Evolutionary conservation across 495 filamentous ascomycete species (phyloP).

Genomic region (Gamarada debralockiae): DNA sequence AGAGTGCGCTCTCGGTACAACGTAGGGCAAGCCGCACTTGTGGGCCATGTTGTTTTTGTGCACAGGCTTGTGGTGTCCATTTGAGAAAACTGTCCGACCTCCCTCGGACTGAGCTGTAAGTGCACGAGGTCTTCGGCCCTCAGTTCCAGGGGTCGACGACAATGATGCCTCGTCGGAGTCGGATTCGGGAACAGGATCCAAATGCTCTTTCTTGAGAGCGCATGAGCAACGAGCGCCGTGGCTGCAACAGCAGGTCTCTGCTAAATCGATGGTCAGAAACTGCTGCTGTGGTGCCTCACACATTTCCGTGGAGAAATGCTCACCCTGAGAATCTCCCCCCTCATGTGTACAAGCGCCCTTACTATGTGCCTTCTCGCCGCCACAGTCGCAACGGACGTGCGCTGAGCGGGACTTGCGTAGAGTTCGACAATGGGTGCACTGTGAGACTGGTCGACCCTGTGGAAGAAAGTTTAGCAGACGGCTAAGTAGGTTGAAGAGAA

Average conservation of each 20-base stretch:
- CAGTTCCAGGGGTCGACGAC: slow-evolving; percentile 43
- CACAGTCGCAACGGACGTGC: slow-evolving; percentile 96
- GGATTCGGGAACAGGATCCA: slow-evolving; percentile 71
- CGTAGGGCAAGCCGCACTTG: slow-evolving; percentile 77
- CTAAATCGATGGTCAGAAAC: slow-evolving; percentile 45
- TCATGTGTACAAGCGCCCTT: slow-evolving; percentile 61
- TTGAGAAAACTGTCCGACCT: slow-evolving; percentile 78
- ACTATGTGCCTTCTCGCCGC: slow-evolving; percentile 77
- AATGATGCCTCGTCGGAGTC: slow-evolving; percentile 46
- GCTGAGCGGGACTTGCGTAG: slow-evolving; percentile 96
- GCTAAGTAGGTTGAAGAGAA: slow-evolving; percentile 4
- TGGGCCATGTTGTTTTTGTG: slow-evolving; percentile 86
- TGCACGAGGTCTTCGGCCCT: slow-evolving; percentile 61
- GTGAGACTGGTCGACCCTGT: slow-evolving; percentile 86
- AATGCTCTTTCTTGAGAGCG: slow-evolving; percentile 83
- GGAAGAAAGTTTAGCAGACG: slow-evolving; percentile 1
- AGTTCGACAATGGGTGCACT: slow-evolving; percentile 95
- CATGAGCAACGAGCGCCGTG: slow-evolving; percentile 92
- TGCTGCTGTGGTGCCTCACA: slow-evolving; percentile 38
- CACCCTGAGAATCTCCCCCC: slow-evolving; percentile 57
- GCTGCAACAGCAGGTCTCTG: slow-evolving; percentile 81
- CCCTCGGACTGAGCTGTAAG: slow-evolving; percentile 82
- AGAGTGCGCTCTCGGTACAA: slow-evolving; percentile 68
- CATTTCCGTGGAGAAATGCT: slow-evolving; percentile 34
- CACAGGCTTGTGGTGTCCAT: slow-evolving; percentile 90